phyloP scores from a whole-genome alignment of 1,139 yeast species.

The Saccharomyces hybrid region DNA sequence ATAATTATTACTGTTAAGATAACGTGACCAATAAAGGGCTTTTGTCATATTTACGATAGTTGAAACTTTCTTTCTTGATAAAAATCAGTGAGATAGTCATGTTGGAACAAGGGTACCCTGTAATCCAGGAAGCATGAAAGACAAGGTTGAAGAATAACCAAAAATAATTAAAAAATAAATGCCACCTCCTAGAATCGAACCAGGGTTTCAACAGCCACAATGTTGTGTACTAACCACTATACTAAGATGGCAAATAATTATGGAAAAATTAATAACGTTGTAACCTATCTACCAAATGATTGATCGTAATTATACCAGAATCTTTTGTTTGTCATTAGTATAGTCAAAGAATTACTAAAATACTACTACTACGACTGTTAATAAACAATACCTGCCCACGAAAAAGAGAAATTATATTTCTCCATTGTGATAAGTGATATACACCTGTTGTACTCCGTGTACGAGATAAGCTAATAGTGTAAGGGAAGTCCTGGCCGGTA shows the following conservation, averaged over 20 bases:
- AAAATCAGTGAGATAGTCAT: neutral
- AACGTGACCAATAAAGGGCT: neutral
- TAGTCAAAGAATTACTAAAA: neutral
- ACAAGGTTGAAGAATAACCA: neutral
- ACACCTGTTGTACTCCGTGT: neutral
- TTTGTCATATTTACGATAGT: neutral
- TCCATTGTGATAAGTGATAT: neutral
- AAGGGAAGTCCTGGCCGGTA: neutral
- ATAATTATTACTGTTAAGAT: neutral
- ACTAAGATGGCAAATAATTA: conserved; percentile 28
- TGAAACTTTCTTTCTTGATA: neutral
- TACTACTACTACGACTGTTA: neutral
- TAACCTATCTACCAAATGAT: neutral
- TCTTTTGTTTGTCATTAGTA: neutral
- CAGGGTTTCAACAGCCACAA: conserved; percentile 31
- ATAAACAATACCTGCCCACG: neutral
- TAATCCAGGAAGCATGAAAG: neutral
- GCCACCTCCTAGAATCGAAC: conserved; percentile 24
- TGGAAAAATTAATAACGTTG: neutral
- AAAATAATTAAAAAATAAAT: conserved; percentile 7
- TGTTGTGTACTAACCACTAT: conserved; percentile 40
- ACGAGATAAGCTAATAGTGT: neutral
- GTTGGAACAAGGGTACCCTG: neutral
- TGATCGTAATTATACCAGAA: neutral
- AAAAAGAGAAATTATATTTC: neutral